These are phyloP conservation scores for Exophiala lecanii-corni DNA, from an alignment of 2,329 filamentous ascomycete species.

Conservation along the genomic window DNA sequence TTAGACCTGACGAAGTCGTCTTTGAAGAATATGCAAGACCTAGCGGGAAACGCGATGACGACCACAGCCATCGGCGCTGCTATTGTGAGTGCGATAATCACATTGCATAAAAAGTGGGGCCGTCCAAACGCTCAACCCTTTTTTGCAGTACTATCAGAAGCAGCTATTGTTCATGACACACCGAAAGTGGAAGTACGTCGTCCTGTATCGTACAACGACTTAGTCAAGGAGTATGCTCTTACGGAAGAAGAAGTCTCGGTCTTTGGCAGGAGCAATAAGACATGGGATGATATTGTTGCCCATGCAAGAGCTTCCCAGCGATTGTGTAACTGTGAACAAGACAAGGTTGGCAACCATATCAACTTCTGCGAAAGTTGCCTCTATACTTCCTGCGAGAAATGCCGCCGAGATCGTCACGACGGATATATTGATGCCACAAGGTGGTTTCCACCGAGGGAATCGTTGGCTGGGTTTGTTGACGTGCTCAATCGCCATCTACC, in stretches of 20 bases:
- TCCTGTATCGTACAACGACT: too few relatives aligned
- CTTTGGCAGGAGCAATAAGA: too few relatives aligned
- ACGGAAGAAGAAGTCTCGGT: too few relatives aligned
- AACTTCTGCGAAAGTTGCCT: constrained; percentile 17
- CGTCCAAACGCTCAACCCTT: too few relatives aligned
- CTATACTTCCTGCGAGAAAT: constrained; percentile 18
- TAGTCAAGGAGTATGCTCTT: too few relatives aligned
- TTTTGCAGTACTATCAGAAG: too few relatives aligned
- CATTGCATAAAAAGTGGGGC: too few relatives aligned
- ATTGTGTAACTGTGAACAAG: constrained; percentile 54
- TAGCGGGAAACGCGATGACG: constrained; percentile 78
- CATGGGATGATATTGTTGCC: constrained; percentile 3
- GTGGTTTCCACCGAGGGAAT: too few relatives aligned
- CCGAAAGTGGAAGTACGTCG: too few relatives aligned
- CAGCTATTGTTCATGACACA: too few relatives aligned
- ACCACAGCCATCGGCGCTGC: constrained; percentile 65
- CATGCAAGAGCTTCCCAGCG: constrained; percentile 28
- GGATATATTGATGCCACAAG: background rate
- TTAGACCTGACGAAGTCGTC: constrained; percentile 62
- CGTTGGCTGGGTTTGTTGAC: too few relatives aligned
- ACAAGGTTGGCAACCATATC: constrained; percentile 36
- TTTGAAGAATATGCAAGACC: constrained; percentile 58
- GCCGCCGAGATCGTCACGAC: constrained; percentile 16
- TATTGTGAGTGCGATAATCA: constrained; percentile 56
- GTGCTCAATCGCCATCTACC: too few relatives aligned